Evolutionary conservation across 257 asterid species (phyloP).

Genomic region (Orobanche coerulescens): DNA sequence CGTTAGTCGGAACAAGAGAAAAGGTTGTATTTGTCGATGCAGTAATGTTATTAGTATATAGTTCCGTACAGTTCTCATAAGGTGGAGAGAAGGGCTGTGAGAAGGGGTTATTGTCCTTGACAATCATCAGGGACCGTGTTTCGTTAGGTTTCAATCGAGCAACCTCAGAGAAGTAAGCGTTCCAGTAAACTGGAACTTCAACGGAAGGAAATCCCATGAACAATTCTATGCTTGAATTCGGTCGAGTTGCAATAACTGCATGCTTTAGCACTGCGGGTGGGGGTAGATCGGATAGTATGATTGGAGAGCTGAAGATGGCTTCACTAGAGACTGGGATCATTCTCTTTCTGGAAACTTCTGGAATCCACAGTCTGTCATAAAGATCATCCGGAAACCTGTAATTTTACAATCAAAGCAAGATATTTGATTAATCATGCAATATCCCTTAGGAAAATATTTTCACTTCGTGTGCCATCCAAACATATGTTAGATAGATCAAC

Average conservation of each 20-base stretch:
- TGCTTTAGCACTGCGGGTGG: slow-evolving; percentile 36
- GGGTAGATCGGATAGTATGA: slow-evolving; percentile 28
- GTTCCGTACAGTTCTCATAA: slow-evolving; percentile 18
- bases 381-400: slow-evolving; percentile 30
- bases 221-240: slow-evolving; percentile 18
- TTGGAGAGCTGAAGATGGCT: slow-evolving; percentile 1
- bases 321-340: not conserved
- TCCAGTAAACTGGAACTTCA: slow-evolving; percentile 28
- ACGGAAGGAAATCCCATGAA: slow-evolving; percentile 24
- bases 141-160: slow-evolving; percentile 22
- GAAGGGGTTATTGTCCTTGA: slow-evolving; percentile 13
- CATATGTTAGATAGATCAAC: too few species aligned
- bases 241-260: slow-evolving; percentile 30
- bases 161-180: slow-evolving; percentile 52
- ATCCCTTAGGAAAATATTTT: too few species aligned
- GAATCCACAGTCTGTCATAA: slow-evolving; percentile 57
- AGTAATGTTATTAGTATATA: slow-evolving; percentile 11
- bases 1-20: slow-evolving; percentile 28
- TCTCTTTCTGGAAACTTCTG: slow-evolving; percentile 2
- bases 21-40: slow-evolving; percentile 28
- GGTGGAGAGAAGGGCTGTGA: slow-evolving; percentile 32
- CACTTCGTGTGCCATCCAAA: too few species aligned
- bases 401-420: too few species aligned
- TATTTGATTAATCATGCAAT: too few species aligned
- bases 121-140: slow-evolving; percentile 31